These are phyloP conservation scores for Collybiopsis luxurians DNA, from an alignment of 768 basidiomycete species.

Conservation along the genomic window DNA sequence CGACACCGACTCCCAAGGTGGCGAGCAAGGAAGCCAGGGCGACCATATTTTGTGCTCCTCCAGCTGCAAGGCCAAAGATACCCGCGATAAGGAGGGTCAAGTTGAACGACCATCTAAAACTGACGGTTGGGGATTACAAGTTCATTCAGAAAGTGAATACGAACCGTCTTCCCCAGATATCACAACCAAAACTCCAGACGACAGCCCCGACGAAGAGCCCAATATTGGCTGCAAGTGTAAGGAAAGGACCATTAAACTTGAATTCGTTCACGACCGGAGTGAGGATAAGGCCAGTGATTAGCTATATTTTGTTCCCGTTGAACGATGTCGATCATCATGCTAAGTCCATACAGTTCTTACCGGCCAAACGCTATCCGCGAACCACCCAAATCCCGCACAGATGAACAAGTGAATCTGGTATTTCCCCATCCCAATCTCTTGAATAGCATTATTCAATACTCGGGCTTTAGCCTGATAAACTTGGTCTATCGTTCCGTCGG, in stretches of 20 bases:
- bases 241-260: constrained; percentile 53
- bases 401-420: constrained; percentile 65
- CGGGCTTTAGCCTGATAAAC: constrained; percentile 57
- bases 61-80: constrained; percentile 50
- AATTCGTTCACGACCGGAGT: constrained; percentile 67
- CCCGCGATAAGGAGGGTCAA: constrained; percentile 52
- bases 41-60: constrained; percentile 43
- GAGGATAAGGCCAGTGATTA: constrained; percentile 66
- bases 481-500: constrained; percentile 40
- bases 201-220: constrained; percentile 69
- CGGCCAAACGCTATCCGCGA: constrained; percentile 77
- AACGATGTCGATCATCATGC: neutral
- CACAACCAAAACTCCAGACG: constrained; percentile 67
- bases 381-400: constrained; percentile 74
- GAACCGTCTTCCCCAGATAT: constrained; percentile 70
- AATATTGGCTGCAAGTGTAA: constrained; percentile 69
- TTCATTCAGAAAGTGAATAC: neutral
- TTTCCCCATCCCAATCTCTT: constrained; percentile 70
- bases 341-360: constrained; percentile 32
- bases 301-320: constrained; percentile 25
- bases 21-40: constrained; percentile 47
- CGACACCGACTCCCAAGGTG: constrained; percentile 45
- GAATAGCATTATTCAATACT: constrained; percentile 57
- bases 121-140: neutral
- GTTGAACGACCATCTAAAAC: constrained; percentile 59